Evolutionary conservation across 306 rosid genomes (phyloP), one percentile per base, ranked within the genome.

Genomic region (Parietaria judaica): DNA sequence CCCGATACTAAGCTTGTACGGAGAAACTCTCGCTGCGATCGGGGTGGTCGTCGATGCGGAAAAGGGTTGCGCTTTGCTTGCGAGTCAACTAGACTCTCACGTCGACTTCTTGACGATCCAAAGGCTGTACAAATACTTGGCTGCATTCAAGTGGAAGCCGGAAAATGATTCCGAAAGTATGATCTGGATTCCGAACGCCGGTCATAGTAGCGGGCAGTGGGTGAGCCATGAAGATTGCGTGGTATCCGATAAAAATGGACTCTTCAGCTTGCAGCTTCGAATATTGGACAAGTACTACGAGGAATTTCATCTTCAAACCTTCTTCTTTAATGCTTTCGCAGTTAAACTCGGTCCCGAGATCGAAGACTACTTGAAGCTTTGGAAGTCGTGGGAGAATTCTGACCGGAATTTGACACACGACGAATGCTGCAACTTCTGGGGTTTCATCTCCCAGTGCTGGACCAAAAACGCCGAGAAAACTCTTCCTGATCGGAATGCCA

Each of bases 361-460:
- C 31, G 83, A 79, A 11, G 90, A 85, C 64, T 88, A 83, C 69
- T 69, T 72, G 34, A 68, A 66, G 16, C 80, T 85, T 6, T 83
- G 96, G 96, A 76, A 78, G 71, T 66, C 37, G 2, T 88, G 96
- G 31, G 31, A 23, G 31, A 23, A 23, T 23, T 23, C 31, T 23
- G 31, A 23, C 31, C 31, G 31, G 31, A 90, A 88, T 16, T 6
- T 85, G 68, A 73, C 86, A 3, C 17, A 51, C 58, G 83, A 64
- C n/a, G 61, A 74, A 12, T 88, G 94, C 64, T 76, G 54, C 23
- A 88, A 70, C 67, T 88, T 88, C 61, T 88, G 96, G 94, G 58
- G 5, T 9, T 79, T 73, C 62, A 51, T 88, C n/a, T 61, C 61
- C 14, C 72, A 55, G 36, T 81, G 81, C 64, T 74, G 72, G 58